Base-by-base conservation (phyloP, 176 grass and related monocot genomes). In the Ampelocalamus luodianensis region DNA sequence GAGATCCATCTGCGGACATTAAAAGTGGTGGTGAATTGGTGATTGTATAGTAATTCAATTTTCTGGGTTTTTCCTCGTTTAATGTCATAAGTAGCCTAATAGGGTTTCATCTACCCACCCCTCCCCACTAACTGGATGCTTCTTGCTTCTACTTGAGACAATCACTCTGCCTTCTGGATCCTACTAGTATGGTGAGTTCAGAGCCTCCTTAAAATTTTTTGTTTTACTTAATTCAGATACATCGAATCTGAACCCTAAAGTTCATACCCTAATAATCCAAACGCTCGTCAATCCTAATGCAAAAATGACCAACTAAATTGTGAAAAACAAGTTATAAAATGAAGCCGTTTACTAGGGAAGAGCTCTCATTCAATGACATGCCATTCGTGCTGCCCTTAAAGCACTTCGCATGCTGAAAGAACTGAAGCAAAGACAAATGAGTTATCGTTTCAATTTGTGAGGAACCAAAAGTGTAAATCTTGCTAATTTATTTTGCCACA, bases 291-390 rank as follows among this genome's bases (percentile, higher is more conserved):
- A 75, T 14, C 17, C 0, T 38, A 55, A 55, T 26, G 43, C 24
- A 72, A 49, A 72, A 16, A 71, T 72, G 69, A 8, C 12, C 69
- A 72, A 26, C 42, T 27, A 26, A 71, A 72, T 72, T 72, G 69
- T 72, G 48, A 48, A 44, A 72, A 24, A 46, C 23, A 48, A 46
- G 70, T 29, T 29, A 49, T 49, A 49, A 2, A 29, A 48, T 49
- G 1, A 49, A 50, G 13, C 24, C 45, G 29, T 72, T 72, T 49
- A 27, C 23, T 72, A 49, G 27, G 70, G 14, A 72, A 79, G 8
- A 79, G 15, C 59, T 44, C 42, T 18, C 0, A 17, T 29, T 46
- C 70, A 39, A 20, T 22, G 38, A 20, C 40, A 78, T 23, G 44
- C 2, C 13, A 80, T 49, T 23, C 2, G 36, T 0, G 6, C 32